Evolutionary conservation across 805 yeast genomes (phyloP).

Genomic region (Kazachstania psychrophila): DNA sequence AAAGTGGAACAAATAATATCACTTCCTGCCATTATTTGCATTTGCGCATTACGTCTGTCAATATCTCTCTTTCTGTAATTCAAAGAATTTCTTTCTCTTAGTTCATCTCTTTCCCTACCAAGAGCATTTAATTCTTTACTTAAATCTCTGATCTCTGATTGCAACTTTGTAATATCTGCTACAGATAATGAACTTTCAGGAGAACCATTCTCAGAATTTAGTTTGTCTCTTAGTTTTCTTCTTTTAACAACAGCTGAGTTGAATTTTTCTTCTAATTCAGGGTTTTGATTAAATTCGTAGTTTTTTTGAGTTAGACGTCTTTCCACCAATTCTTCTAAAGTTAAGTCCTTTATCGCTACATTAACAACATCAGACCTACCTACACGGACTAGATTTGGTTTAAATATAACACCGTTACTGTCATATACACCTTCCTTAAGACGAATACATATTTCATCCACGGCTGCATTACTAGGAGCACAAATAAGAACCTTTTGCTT

Average conservation of each 20-base stretch:
- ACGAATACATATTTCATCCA: constrained; percentile 85
- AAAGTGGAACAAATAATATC: constrained; percentile 85
- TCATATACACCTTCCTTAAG: constrained; percentile 60
- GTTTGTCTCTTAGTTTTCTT: constrained; percentile 40
- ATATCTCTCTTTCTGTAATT: constrained; percentile 68
- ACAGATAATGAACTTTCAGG: constrained; percentile 38
- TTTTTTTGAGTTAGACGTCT: constrained; percentile 38
- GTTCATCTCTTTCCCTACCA: constrained; percentile 66
- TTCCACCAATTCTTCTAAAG: constrained; percentile 81
- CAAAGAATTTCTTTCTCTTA: constrained; percentile 62
- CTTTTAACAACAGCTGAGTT: constrained; percentile 49
- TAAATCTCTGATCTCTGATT: constrained; percentile 45
- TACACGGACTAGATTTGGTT: constrained; percentile 69
- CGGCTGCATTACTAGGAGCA: constrained; percentile 99
- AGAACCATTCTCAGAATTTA: constrained; percentile 34
- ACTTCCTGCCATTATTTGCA: constrained; percentile 59
- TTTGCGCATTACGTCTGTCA: constrained; percentile 66
- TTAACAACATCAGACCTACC: constrained; percentile 88
- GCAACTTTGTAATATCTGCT: constrained; percentile 41
- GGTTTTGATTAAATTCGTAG: constrained; percentile 30
- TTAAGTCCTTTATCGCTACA: constrained; percentile 67
- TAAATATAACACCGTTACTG: constrained; percentile 42
- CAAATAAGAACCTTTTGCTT: constrained; percentile 68
- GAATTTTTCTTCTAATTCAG: constrained; percentile 41
- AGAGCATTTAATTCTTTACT: constrained; percentile 54